phyloP scores from a whole-genome alignment of 805 yeast species.

The Zygosaccharomyces kombuchaensis region DNA sequence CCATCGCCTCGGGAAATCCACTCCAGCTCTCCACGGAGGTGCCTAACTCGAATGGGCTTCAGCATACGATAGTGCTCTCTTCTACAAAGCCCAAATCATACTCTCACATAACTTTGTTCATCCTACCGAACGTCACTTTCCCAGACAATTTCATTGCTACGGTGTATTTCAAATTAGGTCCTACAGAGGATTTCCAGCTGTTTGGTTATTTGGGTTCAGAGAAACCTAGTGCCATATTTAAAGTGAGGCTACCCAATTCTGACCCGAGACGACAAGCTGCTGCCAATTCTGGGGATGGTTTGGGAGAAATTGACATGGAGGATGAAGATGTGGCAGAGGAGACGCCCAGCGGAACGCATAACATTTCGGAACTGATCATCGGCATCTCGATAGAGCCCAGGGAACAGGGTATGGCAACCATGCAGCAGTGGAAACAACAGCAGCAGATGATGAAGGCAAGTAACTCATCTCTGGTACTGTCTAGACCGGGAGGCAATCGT shows the following conservation, averaged over 20 bases:
- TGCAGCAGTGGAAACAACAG: conserved; percentile 41
- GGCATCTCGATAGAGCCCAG: conserved; percentile 92
- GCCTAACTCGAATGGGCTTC: conserved; percentile 36
- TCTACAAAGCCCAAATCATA: conserved; percentile 35
- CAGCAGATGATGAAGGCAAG: conserved; percentile 12
- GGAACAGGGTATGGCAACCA: conserved; percentile 55
- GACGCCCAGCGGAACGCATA: conserved; percentile 23
- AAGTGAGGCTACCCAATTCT: conserved; percentile 46
- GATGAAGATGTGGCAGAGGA: conserved; percentile 40
- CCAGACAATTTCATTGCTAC: conserved; percentile 76
- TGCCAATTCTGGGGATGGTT: conserved; percentile 36
- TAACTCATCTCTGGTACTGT: conserved; percentile 32
- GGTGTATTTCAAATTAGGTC: conserved; percentile 81
- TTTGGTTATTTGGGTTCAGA: conserved; percentile 56
- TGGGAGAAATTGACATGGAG: conserved; percentile 57
- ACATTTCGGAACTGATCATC: conserved; percentile 43
- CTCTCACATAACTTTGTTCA: conserved; percentile 77
- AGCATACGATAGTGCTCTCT: conserved; percentile 35
- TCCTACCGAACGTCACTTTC: conserved; percentile 73
- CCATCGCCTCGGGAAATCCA: conserved; percentile 39
- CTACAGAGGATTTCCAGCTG: conserved; percentile 51
- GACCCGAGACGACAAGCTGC: conserved; percentile 1
- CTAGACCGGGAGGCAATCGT: conserved; percentile 24
- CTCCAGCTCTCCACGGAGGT: conserved; percentile 35
- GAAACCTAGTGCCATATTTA: conserved; percentile 91